Base-by-base conservation (phyloP, 2,329 filamentous ascomycete genomes). In the Paecilomyces sp. region DNA sequence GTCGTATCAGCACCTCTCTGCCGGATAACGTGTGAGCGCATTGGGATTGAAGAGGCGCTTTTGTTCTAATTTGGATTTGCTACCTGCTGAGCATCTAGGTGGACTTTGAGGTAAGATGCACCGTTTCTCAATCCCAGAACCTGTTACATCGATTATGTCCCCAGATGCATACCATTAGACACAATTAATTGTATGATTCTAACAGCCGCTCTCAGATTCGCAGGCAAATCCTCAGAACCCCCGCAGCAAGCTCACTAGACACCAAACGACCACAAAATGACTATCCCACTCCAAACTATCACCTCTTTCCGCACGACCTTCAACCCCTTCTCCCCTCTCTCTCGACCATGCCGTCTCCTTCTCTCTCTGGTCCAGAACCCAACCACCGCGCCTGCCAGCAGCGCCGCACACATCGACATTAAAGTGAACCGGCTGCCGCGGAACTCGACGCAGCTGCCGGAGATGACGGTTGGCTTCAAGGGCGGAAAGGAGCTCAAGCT, bases 401-500 rank as follows among this genome's bases (percentile, higher is more conserved):
- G 92, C 61, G 86, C 92, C 58, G 78, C 81, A 59, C 83, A 80
- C 65, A 91, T 96, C 81, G 85, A 87, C 70, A 89, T 97, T 70
- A 86, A 86, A 67, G 88, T 91, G 12, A 88, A 85, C 62, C 80
- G 96, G 64, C 80, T 97, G 57, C 86, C 91, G 57, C 84, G 88
- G 64, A 73, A 80, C 57, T 90, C 89, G 58, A 84, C 83, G 57
- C 86, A 90, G 68, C 81, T 86, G 31, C 89, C 88, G 59, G 82
- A 83, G 54, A 77, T 99, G 59, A 81, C 80, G 50, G 78, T 99
- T 66, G 95, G 92, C 69, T 97, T 97, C 77, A 97, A 96, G 82
- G 94, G 97, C 71, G 94, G 94, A 68, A 96, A 93, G 79, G 88
- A 95, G 70, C 85, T 97, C 79, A 85, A 86, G 34, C 83, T 97